Conservation (phyloP, 163 green algal genomes). For the Trebouxiophyceae sp. region DNA sequence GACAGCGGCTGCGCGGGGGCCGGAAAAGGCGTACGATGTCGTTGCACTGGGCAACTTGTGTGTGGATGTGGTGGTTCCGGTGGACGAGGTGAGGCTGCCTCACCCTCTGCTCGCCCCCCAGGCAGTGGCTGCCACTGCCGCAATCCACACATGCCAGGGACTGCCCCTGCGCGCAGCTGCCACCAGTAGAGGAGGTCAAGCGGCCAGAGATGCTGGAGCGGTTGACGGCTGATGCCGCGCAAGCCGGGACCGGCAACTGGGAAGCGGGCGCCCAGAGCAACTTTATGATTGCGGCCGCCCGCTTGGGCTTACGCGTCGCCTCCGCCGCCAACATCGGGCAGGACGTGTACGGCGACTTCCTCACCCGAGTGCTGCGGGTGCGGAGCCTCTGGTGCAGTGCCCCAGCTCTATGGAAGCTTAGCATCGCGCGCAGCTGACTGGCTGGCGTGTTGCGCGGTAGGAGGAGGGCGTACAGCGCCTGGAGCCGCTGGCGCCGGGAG, state of each 20-base stretch:
- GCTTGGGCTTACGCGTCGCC: slow-evolving; percentile 57
- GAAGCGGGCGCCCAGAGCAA: slow-evolving; percentile 87
- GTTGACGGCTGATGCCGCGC: slow-evolving; percentile 19
- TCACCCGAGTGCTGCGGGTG: slow-evolving; percentile 62
- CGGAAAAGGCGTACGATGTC: slow-evolving; percentile 46
- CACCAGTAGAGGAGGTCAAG: slow-evolving; percentile 8
- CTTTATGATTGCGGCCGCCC: slow-evolving; percentile 75
- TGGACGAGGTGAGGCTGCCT: slow-evolving; percentile 48
- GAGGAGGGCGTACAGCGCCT: slow-evolving; percentile 43
- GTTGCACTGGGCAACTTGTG: slow-evolving; percentile 84
- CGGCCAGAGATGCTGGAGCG: slow-evolving; percentile 29
- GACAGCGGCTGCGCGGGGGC: too few relatives aligned
- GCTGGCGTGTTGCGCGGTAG: slow-evolving; percentile 13
- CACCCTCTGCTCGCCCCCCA: slow-evolving; percentile 10
- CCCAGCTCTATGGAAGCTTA: not conserved
- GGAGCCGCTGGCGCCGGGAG: slow-evolving; percentile 16
- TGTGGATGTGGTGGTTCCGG: slow-evolving; percentile 69
- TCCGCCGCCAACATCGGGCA: slow-evolving; percentile 70
- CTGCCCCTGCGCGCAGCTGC: slow-evolving; percentile 7
- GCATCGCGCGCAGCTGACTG: not conserved
- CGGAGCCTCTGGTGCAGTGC: not conserved
- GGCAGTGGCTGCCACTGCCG: not conserved
- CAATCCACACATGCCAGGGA: not conserved
- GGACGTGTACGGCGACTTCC: slow-evolving; percentile 77
- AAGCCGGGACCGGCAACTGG: slow-evolving; percentile 19